These are phyloP conservation scores for Jamesozyma jinghongensis DNA, from an alignment of 805 yeast species.

Conservation along the genomic window DNA sequence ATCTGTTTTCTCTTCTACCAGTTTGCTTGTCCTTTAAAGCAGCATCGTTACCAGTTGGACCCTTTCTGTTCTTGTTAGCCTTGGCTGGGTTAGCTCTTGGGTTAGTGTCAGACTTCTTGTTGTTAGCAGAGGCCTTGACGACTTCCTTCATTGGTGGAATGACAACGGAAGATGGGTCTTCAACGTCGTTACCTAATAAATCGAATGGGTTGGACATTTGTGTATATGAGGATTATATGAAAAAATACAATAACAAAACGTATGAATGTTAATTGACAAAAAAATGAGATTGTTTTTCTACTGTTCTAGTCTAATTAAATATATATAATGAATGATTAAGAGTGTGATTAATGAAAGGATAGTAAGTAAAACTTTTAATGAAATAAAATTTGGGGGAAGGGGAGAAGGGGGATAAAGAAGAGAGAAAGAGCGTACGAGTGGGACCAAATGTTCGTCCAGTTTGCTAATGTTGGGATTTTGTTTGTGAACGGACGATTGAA, in stretches of 20 bases:
- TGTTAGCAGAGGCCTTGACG: conserved; percentile 74
- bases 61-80: conserved; percentile 64
- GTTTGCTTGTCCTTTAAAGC: conserved; percentile 66
- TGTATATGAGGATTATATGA: neutral
- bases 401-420: too few relatives aligned
- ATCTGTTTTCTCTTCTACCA: conserved; percentile 53
- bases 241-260: conserved; percentile 1
- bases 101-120: conserved; percentile 78
- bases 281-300: too few relatives aligned
- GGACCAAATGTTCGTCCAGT: too few relatives aligned
- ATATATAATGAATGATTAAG: too few relatives aligned
- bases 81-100: conserved; percentile 71
- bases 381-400: too few relatives aligned
- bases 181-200: conserved; percentile 81
- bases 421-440: too few relatives aligned
- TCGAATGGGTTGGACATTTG: conserved; percentile 54
- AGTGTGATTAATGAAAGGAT: too few relatives aligned
- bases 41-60: conserved; percentile 80
- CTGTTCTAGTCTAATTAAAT: too few relatives aligned
- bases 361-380: too few relatives aligned
- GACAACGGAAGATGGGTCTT: conserved; percentile 56
- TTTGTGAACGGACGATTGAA: too few relatives aligned
- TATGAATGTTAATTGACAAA: too few relatives aligned
- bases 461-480: too few relatives aligned
- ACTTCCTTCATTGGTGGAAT: conserved; percentile 65